Conservation (phyloP, 108 stramenopile genomes). For the Pelagomonas calceolata region DNA sequence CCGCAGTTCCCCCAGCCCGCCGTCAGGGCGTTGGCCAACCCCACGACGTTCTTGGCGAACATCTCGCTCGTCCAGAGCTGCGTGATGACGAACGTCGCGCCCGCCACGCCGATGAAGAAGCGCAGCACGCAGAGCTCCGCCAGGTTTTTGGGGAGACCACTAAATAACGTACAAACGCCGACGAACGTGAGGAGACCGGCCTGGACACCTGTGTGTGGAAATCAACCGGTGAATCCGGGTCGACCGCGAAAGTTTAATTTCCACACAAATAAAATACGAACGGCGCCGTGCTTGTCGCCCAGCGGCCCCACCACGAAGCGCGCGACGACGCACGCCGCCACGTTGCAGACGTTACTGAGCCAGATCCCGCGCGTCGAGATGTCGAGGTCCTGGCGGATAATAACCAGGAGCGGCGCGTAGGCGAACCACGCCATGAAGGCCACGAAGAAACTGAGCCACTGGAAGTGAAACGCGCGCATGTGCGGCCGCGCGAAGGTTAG, state of each 20-base stretch:
- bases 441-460: conserved; percentile 64
- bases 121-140: conserved; percentile 42
- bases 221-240: too few species aligned
- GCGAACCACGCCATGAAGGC: conserved; percentile 78
- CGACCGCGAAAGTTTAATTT: too few species aligned
- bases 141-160: too few species aligned
- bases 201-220: conserved; percentile 22
- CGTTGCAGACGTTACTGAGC: conserved; percentile 39
- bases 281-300: conserved; percentile 42
- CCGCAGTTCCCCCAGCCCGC: conserved; percentile 73
- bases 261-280: too few species aligned
- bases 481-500: conserved; percentile 47
- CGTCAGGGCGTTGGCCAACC: conserved; percentile 65
- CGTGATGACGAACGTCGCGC: conserved; percentile 68
- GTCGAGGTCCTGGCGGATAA: too few species aligned
- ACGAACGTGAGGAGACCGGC: too few species aligned
- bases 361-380: too few species aligned
- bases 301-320: conserved; percentile 63
- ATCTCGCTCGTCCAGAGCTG: conserved; percentile 69
- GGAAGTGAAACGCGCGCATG: conserved; percentile 75
- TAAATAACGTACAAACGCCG: too few species aligned
- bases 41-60: conserved; percentile 68
- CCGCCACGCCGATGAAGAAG: conserved; percentile 66
- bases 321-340: conserved; percentile 55
- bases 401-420: conserved; percentile 49